These are phyloP conservation scores for Pseudonitzschia multiseries DNA, from an alignment of 108 stramenopile species.

Conservation along the genomic window DNA sequence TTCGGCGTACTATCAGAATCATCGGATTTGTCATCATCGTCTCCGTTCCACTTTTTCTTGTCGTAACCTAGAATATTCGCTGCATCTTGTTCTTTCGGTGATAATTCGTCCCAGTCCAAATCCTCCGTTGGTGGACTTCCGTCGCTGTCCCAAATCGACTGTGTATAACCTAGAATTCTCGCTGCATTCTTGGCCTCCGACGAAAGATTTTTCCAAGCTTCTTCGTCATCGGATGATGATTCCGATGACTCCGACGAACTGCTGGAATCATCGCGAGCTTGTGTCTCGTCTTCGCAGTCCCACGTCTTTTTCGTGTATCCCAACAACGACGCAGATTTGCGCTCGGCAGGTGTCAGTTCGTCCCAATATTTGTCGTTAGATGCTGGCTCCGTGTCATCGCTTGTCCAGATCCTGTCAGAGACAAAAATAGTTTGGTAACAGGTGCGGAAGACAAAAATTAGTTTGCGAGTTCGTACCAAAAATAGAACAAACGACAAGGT, in stretches of 20 bases:
- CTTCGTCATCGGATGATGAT: no score
- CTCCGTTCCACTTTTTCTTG: slow-evolving; percentile 25
- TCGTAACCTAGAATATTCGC: slow-evolving; percentile 31
- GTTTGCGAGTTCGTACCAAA: neutral
- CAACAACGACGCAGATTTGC: slow-evolving; percentile 37
- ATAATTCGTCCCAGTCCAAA: slow-evolving; percentile 45
- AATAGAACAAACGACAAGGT: neutral
- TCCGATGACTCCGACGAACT: slow-evolving; percentile 18
- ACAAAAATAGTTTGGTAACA: no score
- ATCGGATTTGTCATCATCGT: slow-evolving; percentile 3
- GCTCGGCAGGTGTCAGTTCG: slow-evolving; percentile 42
- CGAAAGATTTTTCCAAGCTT: slow-evolving; percentile 49
- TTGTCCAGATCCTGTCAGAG: neutral
- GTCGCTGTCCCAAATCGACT: slow-evolving; percentile 24
- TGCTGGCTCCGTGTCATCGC: neutral
- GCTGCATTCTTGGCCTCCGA: slow-evolving; percentile 44
- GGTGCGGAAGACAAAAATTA: neutral
- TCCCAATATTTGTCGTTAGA: slow-evolving; percentile 32
- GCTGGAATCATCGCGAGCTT: neutral
- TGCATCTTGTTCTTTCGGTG: slow-evolving; percentile 39
- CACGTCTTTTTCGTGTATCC: slow-evolving; percentile 45
- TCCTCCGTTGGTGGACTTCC: slow-evolving; percentile 5
- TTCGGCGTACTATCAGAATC: no score
- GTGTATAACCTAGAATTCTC: slow-evolving; percentile 22
- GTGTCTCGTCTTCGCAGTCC: slow-evolving; percentile 8